A percentile compares a stretch with the other conserved stretches of the same genome.
phyloP scores from a whole-genome alignment of 108 stramenopile species.

The Skeletonema marinoi region DNA sequence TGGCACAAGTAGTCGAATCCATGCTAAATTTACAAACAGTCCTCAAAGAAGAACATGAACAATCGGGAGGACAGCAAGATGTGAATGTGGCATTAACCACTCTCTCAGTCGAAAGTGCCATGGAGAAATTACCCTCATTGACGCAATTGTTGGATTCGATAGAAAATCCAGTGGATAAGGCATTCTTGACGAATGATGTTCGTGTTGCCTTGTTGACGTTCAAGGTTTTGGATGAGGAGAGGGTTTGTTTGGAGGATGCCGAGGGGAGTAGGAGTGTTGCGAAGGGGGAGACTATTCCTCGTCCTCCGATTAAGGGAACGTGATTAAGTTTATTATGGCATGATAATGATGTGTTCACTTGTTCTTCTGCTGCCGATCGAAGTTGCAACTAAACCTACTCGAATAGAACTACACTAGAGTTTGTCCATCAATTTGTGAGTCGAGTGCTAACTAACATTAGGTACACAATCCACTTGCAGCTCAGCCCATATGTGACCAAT shows the following conservation, averaged over 20 bases:
- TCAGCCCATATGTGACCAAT: too few relatives aligned
- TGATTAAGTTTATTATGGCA: neutral
- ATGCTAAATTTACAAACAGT: conserved; percentile 3
- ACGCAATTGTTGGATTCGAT: conserved; percentile 20
- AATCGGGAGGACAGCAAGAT: conserved; percentile 35
- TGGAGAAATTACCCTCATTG: conserved; percentile 2
- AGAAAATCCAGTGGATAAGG: conserved; percentile 58
- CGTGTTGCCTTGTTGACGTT: conserved; percentile 67
- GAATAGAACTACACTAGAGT: too few relatives aligned
- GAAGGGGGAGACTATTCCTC: neutral
- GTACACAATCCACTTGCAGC: too few relatives aligned
- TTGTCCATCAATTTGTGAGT: too few relatives aligned
- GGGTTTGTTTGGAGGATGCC: conserved; percentile 22
- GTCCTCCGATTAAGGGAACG: neutral
- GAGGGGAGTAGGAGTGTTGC: neutral
- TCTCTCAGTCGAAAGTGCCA: conserved; percentile 32
- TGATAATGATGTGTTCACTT: too few relatives aligned
- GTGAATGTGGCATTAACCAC: conserved; percentile 13
- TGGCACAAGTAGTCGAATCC: conserved; percentile 9
- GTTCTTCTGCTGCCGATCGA: too few relatives aligned
- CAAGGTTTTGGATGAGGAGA: conserved; percentile 60
- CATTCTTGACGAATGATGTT: conserved; percentile 68
- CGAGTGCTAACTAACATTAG: too few relatives aligned
- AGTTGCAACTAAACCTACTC: too few relatives aligned
- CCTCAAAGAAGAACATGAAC: conserved; percentile 8